Evolutionary conservation across 2,329 filamentous ascomycete species (phyloP), one percentile per base, ranked within the genome.

Genomic region (Diaporthe sp.): DNA sequence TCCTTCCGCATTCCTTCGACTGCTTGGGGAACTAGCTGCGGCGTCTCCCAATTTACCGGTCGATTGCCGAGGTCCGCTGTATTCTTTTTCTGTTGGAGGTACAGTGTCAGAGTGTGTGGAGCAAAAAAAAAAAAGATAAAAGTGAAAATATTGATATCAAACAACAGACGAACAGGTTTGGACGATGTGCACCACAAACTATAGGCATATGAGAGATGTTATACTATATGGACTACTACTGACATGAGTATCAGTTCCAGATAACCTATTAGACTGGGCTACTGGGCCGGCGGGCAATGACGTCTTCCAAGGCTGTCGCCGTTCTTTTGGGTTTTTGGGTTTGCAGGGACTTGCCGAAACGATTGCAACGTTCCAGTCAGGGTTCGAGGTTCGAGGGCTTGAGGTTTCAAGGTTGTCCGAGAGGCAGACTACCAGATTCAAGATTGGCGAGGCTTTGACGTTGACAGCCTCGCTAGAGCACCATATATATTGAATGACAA

Each of bases 1-100:
- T 75, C 74, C 74, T 75, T 60, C 74, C 65, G 74, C 74, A 22
- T 75, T 75, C 74, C 74, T 73, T 75, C 70, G n/a, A 70, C 65
- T 42, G 10, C 17, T 55, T 55, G 12, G 65, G 49, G 65, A 25
- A 25, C 49, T 42, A 70, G 49, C 12, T 22, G 49, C 65, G 34
- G 65, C 34, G 65, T 55, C 65, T 70, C 65, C 49, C 65, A 70
- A 70, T 55, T 70, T 70, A 42, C 65, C 65, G 65, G 65, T 53
- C 46, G 65, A 55, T 34, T 55, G 34, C 65, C 65, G 65, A 70
- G 65, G 65, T 31, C 65, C 49, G 65, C 65, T 39, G 19, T 15
- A 55, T 55, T 31, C 13, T 31, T n/a, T 22, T 37, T 39, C 13
- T 55, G 22, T 39, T 53, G 19, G 12, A 39, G n/a, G 22, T 68